Evolutionary conservation across 305 asterid species (phyloP).

Genomic region (Fraxinus sp.): DNA sequence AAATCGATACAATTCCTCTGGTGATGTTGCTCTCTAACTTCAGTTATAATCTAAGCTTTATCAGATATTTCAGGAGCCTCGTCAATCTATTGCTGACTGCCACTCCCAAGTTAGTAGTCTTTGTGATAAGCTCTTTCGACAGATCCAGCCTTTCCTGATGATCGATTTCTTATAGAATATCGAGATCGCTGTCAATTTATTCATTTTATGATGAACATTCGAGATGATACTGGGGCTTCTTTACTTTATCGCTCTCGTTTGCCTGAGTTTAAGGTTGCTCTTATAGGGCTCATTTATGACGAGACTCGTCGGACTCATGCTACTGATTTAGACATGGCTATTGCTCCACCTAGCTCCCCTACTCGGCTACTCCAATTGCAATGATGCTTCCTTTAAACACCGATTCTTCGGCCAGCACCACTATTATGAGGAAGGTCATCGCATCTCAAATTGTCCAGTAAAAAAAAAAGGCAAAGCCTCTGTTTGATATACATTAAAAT

Average conservation of each 20-base stretch:
- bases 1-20: background rate
- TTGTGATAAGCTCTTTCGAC: too few species aligned
- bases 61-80: background rate
- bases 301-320: background rate
- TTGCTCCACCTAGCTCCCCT: background rate
- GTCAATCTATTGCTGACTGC: background rate
- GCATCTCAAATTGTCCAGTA: background rate
- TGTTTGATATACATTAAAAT: too few species aligned
- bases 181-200: too few species aligned
- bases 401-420: too few species aligned
- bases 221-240: too few species aligned
- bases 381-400: background rate
- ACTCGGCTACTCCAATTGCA: background rate
- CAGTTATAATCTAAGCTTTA: background rate
- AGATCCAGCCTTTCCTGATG: too few species aligned
- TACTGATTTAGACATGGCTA: background rate
- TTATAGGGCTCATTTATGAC: too few species aligned
- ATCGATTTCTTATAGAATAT: too few species aligned
- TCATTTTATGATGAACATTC: too few species aligned
- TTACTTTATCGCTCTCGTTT: too few species aligned
- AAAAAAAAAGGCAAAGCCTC: too few species aligned
- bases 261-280: too few species aligned
- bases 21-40: background rate
- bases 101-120: background rate
- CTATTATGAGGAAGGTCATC: background rate